Conservation (phyloP, 2,329 filamentous ascomycete genomes). For the Orbilia brochopaga region DNA sequence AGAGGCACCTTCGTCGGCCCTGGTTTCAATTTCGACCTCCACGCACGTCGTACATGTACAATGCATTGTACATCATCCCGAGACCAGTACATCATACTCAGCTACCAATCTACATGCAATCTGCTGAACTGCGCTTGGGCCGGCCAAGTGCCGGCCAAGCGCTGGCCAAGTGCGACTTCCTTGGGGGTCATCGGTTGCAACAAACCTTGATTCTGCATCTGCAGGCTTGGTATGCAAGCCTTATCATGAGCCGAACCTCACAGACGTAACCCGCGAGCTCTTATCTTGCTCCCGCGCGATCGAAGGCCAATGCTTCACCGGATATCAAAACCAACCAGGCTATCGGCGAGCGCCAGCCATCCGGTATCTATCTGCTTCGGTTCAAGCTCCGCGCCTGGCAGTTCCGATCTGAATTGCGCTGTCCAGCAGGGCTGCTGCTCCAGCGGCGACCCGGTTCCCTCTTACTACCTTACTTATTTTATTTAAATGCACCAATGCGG, state of each 20-base stretch:
- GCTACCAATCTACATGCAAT: no score
- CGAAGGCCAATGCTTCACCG: constrained; percentile 23
- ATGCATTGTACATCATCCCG: neutral
- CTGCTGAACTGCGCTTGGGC: no score
- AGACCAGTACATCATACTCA: neutral
- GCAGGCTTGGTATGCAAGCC: neutral
- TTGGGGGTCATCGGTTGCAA: constrained; percentile 4
- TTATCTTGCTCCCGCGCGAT: constrained; percentile 50
- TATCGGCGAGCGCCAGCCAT: constrained; percentile 23
- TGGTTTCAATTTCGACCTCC: no score
- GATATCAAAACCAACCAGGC: constrained; percentile 26
- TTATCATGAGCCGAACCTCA: neutral
- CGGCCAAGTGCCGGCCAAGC: no score
- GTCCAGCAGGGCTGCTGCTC: no score
- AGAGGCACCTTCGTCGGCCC: no score
- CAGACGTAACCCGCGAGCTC: constrained; percentile 2
- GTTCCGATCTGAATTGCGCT: neutral
- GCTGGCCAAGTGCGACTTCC: no score
- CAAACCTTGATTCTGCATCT: neutral
- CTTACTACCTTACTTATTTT: neutral
- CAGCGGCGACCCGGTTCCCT: no score
- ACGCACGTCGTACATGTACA: no score
- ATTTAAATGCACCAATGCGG: no score
- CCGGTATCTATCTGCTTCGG: neutral
- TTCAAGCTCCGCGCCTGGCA: neutral